These are phyloP conservation scores for Cryoendolithus antarcticus DNA, from an alignment of 2,329 filamentous ascomycete genomes.

Conservation along the genomic window DNA sequence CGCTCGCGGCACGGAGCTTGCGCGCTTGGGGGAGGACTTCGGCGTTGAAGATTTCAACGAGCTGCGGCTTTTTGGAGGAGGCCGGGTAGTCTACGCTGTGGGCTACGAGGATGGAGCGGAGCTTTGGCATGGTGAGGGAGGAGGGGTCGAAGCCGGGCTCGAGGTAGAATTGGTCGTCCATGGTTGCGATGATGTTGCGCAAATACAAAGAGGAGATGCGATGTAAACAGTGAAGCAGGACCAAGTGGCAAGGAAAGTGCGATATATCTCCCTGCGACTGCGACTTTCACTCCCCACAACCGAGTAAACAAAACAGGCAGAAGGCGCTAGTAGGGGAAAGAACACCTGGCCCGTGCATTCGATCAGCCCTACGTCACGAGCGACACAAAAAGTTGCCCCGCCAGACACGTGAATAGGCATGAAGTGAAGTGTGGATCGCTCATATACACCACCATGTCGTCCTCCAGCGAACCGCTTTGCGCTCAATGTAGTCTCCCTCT, in stretches of 20 bases:
- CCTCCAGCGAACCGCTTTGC: slow-evolving; percentile 20
- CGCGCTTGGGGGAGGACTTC: slow-evolving; percentile 66
- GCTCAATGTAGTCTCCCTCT: slow-evolving; percentile 34
- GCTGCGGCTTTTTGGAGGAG: slow-evolving; percentile 80
- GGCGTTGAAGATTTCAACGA: slow-evolving; percentile 72
- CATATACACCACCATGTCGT: background rate
- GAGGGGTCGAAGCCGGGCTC: slow-evolving; percentile 75
- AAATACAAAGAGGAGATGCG: background rate
- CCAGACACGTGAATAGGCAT: too few species aligned
- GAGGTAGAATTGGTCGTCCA: slow-evolving; percentile 66
- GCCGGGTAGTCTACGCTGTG: slow-evolving; percentile 79
- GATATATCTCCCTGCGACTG: too few species aligned
- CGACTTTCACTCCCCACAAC: too few species aligned
- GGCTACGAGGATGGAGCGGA: slow-evolving; percentile 82
- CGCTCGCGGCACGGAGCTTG: slow-evolving; percentile 62
- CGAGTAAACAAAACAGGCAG: too few species aligned
- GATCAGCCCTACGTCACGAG: too few species aligned
- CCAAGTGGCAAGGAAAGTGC: too few species aligned
- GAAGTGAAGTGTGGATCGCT: too few species aligned
- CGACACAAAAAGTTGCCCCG: too few species aligned
- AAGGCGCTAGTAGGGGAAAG: too few species aligned
- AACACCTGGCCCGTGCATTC: too few species aligned
- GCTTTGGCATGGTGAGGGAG: slow-evolving; percentile 70
- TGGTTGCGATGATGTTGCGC: slow-evolving; percentile 3
- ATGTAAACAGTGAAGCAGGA: too few species aligned